Conservation (phyloP, 495 filamentous ascomycete genomes). For the Paragyromitra xinjiangensis region DNA sequence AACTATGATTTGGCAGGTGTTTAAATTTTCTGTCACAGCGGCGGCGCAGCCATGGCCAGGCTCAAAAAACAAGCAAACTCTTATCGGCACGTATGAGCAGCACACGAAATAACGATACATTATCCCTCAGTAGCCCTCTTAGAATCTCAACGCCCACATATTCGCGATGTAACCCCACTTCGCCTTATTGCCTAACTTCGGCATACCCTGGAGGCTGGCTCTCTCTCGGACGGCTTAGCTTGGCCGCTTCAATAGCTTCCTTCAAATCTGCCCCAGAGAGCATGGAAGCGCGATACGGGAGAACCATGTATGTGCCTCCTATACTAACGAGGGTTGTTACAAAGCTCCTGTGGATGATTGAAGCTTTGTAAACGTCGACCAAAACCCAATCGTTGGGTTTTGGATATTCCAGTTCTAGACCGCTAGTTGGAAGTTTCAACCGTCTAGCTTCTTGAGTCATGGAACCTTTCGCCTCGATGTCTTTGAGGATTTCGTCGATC, state of each 20-base stretch:
- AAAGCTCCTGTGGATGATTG: constrained; percentile 16
- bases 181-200: not conserved
- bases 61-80: not conserved
- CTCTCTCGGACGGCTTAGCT: not conserved
- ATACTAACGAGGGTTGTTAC: not conserved
- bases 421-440: not conserved
- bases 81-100: no score
- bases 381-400: constrained; percentile 19
- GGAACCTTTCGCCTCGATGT: not conserved
- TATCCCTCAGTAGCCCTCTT: not conserved
- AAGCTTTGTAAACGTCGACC: not conserved
- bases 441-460: not conserved
- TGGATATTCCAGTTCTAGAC: not conserved
- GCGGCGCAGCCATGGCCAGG: not conserved
- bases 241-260: constrained; percentile 17
- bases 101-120: not conserved
- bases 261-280: constrained; percentile 26
- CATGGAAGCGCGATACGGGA: constrained; percentile 26
- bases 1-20: not conserved
- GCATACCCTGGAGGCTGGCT: constrained; percentile 3
- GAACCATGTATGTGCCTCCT: constrained; percentile 20
- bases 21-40: not conserved
- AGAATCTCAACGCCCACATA: not conserved
- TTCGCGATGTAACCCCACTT: not conserved
- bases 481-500: constrained; percentile 24